These are phyloP conservation scores for Backusella tarrabulga DNA, from an alignment of 192 early-diverging fungal genomes.

Conservation along the genomic window DNA sequence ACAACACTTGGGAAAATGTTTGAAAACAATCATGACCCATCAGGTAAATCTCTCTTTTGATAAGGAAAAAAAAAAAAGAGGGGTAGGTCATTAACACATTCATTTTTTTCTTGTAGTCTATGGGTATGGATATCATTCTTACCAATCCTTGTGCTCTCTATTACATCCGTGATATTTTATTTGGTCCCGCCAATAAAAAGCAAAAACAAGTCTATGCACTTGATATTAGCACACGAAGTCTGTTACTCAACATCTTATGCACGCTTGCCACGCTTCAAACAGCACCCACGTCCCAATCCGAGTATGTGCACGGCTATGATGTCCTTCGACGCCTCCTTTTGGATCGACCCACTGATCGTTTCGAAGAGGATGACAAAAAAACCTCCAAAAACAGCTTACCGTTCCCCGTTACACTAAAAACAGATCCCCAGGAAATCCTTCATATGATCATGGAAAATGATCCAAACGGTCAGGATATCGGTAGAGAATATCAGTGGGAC, in stretches of 20 bases:
- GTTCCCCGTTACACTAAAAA: constrained; percentile 30
- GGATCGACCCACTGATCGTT: constrained; percentile 16
- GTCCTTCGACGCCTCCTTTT: constrained; percentile 27
- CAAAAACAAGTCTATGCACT: constrained; percentile 29
- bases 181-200: constrained; percentile 32
- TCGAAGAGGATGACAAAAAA: constrained; percentile 5
- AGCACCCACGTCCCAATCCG: neutral
- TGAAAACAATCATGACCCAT: constrained; percentile 38
- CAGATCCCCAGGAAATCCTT: constrained; percentile 24
- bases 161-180: constrained; percentile 36
- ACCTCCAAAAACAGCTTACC: neutral
- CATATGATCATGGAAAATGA: constrained; percentile 21
- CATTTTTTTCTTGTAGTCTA: constrained; percentile 19
- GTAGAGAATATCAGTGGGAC: neutral
- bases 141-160: constrained; percentile 29
- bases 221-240: constrained; percentile 29
- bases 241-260: constrained; percentile 36
- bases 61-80: neutral
- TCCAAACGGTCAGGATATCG: neutral
- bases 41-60: constrained; percentile 26
- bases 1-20: constrained; percentile 36
- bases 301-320: constrained; percentile 34
- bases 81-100: neutral
- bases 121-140: constrained; percentile 24
- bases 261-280: constrained; percentile 34